Conservation (phyloP, 2,329 filamentous ascomycete genomes). For the Fusarium camptoceras region DNA sequence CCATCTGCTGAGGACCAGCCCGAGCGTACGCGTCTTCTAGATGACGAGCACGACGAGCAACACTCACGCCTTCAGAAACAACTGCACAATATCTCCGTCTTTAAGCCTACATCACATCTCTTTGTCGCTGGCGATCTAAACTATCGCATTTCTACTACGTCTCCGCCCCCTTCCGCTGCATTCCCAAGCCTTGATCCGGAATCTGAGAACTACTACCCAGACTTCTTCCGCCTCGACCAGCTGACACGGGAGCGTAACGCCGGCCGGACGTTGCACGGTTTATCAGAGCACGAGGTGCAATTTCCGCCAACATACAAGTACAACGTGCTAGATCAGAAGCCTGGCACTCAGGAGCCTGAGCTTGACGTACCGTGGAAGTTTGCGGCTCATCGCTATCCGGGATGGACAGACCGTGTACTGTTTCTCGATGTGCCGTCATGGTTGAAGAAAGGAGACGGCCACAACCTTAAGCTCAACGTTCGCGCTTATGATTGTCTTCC, state of each 20-base stretch:
- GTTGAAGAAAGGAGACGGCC: slow-evolving; percentile 51
- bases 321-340: slow-evolving; percentile 55
- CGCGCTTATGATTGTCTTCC: slow-evolving; percentile 80
- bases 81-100: slow-evolving; percentile 74
- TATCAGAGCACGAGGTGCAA: slow-evolving; percentile 77
- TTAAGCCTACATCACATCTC: slow-evolving; percentile 78
- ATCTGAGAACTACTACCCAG: slow-evolving; percentile 70
- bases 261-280: slow-evolving; percentile 79
- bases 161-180: slow-evolving; percentile 69
- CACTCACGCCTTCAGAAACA: slow-evolving; percentile 55
- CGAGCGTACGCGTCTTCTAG: slow-evolving; percentile 51
- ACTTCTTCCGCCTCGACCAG: slow-evolving; percentile 81
- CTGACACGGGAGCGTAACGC: slow-evolving; percentile 76
- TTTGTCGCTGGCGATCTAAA: slow-evolving; percentile 95
- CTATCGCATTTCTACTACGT: slow-evolving; percentile 82
- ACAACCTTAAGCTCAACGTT: slow-evolving; percentile 59
- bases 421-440: slow-evolving; percentile 74
- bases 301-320: slow-evolving; percentile 98
- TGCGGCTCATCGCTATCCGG: slow-evolving; percentile 85
- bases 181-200: slow-evolving; percentile 71
- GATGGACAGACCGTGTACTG: slow-evolving; percentile 93
- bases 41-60: slow-evolving; percentile 51
- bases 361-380: slow-evolving; percentile 54
- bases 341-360: slow-evolving; percentile 48
- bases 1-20: slow-evolving; percentile 42